Percentiles rank a stretch among this genome's conserved stretches.
Evolutionary conservation across 768 basidiomycete species (phyloP).

Genomic region (Mrakia blollopis): DNA sequence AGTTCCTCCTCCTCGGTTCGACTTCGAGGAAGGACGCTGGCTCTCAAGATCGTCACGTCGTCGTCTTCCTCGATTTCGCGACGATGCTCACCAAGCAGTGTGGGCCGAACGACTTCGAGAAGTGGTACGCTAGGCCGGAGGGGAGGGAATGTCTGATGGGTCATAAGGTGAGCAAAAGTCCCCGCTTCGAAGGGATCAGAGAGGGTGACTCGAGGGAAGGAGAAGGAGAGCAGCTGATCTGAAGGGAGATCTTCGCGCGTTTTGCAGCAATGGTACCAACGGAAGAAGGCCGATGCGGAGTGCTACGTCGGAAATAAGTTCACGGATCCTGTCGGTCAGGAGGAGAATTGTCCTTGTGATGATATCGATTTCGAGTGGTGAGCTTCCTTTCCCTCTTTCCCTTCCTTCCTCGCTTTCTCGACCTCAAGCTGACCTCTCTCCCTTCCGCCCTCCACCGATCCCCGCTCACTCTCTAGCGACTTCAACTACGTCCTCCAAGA

Average conservation of each 20-base stretch:
- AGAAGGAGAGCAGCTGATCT: not conserved
- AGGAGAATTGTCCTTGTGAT: slow-evolving; percentile 74
- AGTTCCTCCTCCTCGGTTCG: slow-evolving; percentile 83
- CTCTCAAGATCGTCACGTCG: slow-evolving; percentile 59
- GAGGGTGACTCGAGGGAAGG: too few species aligned
- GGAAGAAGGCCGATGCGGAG: slow-evolving; percentile 72
- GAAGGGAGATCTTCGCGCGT: not conserved
- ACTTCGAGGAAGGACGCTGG: slow-evolving; percentile 56
- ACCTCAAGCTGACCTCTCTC: not conserved
- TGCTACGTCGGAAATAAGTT: slow-evolving; percentile 92
- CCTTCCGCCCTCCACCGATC: too few species aligned
- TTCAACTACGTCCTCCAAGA: slow-evolving; percentile 79
- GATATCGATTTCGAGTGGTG: slow-evolving; percentile 94
- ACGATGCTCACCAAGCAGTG: slow-evolving; percentile 66
- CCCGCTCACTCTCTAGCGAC: slow-evolving; percentile 62
- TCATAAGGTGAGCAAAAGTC: slow-evolving; percentile 60
- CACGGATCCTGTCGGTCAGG: slow-evolving; percentile 70
- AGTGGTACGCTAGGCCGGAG: slow-evolving; percentile 72
- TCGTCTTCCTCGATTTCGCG: slow-evolving; percentile 79
- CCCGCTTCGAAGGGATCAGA: too few species aligned
- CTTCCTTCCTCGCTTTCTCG: too few species aligned
- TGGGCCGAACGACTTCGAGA: slow-evolving; percentile 65
- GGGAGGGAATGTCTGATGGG: slow-evolving; percentile 85
- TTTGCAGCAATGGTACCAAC: slow-evolving; percentile 87
- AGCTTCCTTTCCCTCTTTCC: slow-evolving; percentile 28